Percentiles rank a stretch among this genome's conserved stretches.
These are phyloP conservation scores for Dillenia turbinata DNA, from an alignment of 164 flowering plant species.

Conservation along the genomic window DNA sequence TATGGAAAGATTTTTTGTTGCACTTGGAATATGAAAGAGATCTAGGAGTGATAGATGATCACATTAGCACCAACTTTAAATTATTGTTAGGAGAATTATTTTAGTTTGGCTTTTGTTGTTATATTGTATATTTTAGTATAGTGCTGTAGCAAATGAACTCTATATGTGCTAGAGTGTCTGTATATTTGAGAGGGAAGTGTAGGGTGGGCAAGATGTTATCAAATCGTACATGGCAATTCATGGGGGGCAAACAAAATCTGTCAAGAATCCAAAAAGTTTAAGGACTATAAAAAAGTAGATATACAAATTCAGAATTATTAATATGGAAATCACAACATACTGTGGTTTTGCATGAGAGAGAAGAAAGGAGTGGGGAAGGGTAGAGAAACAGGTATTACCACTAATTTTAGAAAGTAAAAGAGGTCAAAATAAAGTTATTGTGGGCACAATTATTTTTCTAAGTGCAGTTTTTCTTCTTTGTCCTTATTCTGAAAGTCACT, in stretches of 20 bases:
- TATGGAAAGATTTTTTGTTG: too few relatives aligned
- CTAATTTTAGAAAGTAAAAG: conserved; percentile 1
- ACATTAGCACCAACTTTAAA: too few relatives aligned
- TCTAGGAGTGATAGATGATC: too few relatives aligned
- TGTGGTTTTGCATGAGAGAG: conserved; percentile 11
- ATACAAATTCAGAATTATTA: conserved; percentile 14
- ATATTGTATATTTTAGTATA: too few relatives aligned
- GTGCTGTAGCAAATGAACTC: too few relatives aligned
- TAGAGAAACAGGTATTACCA: background rate
- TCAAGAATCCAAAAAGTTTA: conserved; percentile 28
- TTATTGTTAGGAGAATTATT: too few relatives aligned
- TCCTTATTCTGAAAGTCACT: background rate
- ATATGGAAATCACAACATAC: conserved; percentile 9
- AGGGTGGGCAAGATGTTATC: too few relatives aligned
- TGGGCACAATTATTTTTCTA: background rate
- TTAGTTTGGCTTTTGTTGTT: too few relatives aligned
- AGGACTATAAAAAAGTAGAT: conserved; percentile 16
- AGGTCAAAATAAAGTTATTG: background rate
- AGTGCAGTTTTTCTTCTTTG: conserved; percentile 1
- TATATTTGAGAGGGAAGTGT: too few relatives aligned
- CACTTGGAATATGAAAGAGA: too few relatives aligned
- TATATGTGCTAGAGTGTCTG: too few relatives aligned
- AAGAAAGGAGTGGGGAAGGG: conserved; percentile 3
- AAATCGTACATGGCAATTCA: conserved; percentile 8
- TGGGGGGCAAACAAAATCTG: conserved; percentile 25